A percentile compares a stretch with the other conserved stretches of the same genome.
Evolutionary conservation across 2,329 filamentous ascomycete genomes (phyloP).

Genomic region (Epichloe festucae): DNA sequence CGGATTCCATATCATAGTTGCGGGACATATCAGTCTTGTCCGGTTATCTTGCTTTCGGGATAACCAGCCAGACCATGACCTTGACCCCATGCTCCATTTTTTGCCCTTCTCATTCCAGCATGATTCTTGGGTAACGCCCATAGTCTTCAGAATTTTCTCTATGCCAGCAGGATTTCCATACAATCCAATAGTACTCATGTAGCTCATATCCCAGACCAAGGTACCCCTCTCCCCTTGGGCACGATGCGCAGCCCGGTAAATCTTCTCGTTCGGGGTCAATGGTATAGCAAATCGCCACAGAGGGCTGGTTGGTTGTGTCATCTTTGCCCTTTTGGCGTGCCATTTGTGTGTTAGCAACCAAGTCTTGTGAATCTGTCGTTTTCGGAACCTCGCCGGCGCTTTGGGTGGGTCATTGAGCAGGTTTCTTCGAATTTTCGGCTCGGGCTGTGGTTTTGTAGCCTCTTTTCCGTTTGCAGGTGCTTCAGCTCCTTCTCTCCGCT

Average conservation of each 20-base stretch:
- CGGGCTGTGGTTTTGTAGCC: slow-evolving; percentile 20
- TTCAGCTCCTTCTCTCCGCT: slow-evolving; percentile 6
- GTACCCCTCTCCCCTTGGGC: slow-evolving; percentile 60
- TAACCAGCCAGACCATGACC: slow-evolving; percentile 36
- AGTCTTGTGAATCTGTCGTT: slow-evolving; percentile 76
- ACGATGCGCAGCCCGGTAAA: slow-evolving; percentile 76
- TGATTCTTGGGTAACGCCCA: slow-evolving; percentile 49
- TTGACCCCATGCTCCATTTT: slow-evolving; percentile 56
- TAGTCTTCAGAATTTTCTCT: slow-evolving; percentile 47
- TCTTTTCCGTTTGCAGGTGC: slow-evolving; percentile 5
- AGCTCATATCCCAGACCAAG: slow-evolving; percentile 87
- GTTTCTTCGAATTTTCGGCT: slow-evolving; percentile 59
- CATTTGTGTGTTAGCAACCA: slow-evolving; percentile 93
- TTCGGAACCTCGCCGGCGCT: slow-evolving; percentile 58
- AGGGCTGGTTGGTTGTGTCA: slow-evolving; percentile 66
- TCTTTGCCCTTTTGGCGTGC: slow-evolving; percentile 82
- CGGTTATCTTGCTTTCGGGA: slow-evolving; percentile 40
- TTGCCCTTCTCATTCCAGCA: slow-evolving; percentile 50
- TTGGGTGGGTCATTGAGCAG: slow-evolving; percentile 46
- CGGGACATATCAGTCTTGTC: slow-evolving; percentile 53
- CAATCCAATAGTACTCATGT: slow-evolving; percentile 74
- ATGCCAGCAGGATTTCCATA: slow-evolving; percentile 54
- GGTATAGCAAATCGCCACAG: slow-evolving; percentile 88
- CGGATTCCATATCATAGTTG: slow-evolving; percentile 64
- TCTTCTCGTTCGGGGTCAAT: slow-evolving; percentile 76